A percentile compares a stretch with the other conserved stretches of the same genome.
Conservation (phyloP, 441 rosid species). For the Populus trichocarpa region DNA sequence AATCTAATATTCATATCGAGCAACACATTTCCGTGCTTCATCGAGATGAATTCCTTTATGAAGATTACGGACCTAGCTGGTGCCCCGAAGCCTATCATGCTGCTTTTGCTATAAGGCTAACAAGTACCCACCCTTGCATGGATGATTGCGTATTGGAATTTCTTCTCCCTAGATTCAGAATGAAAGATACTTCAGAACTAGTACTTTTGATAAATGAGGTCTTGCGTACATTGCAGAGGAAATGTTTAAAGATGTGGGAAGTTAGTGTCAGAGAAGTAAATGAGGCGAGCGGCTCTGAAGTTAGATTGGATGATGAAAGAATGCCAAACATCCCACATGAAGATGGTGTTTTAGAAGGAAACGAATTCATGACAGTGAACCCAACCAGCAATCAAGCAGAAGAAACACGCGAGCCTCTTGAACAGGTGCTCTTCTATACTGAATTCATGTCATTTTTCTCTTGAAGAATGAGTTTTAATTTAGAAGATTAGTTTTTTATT, state of each 20-base stretch:
- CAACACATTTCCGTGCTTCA: background rate
- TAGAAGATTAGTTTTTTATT: too few species aligned
- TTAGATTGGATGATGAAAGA: background rate
- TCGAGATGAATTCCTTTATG: background rate
- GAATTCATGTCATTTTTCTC: background rate
- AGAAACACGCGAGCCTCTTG: too few species aligned
- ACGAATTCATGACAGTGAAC: too few species aligned
- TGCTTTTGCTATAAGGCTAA: background rate
- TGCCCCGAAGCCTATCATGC: fast-evolving
- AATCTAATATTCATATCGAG: background rate
- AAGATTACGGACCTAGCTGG: too few species aligned
- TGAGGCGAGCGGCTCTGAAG: background rate
- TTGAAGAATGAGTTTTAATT: too few species aligned
- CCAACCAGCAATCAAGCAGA: too few species aligned
- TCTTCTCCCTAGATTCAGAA: background rate
- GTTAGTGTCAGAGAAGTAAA: fast-evolving
- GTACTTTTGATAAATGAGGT: background rate
- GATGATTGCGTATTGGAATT: background rate
- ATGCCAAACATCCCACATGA: too few species aligned
- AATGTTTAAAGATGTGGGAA: background rate
- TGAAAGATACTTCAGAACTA: background rate
- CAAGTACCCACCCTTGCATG: background rate
- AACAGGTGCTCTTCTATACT: background rate
- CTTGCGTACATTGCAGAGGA: background rate
- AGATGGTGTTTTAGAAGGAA: too few species aligned